A percentile compares a stretch with the other conserved stretches of the same genome.
Evolutionary conservation across 2,329 filamentous ascomycete genomes (phyloP).

Genomic region (Aphanocladium album): DNA sequence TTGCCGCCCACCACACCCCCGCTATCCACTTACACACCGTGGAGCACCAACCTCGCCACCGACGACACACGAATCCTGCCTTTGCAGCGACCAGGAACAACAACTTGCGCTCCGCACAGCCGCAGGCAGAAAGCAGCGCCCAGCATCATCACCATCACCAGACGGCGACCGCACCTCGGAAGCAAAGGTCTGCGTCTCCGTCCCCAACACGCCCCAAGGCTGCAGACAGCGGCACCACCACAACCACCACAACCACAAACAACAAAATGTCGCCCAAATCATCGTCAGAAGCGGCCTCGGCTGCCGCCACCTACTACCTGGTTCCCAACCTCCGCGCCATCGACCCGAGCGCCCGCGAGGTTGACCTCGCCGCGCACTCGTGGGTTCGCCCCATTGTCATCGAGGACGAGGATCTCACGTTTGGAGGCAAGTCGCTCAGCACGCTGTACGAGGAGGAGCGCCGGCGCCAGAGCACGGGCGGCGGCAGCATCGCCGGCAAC

Average conservation of each 20-base stretch:
- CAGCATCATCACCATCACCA: neutral
- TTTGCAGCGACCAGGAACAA: neutral
- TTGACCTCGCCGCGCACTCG: constrained; percentile 29
- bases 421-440: constrained; percentile 55
- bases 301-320: constrained; percentile 20
- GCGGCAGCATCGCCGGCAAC: constrained; percentile 34
- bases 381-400: constrained; percentile 54
- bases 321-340: constrained; percentile 29
- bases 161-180: neutral
- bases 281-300: neutral
- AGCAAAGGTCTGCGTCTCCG: neutral
- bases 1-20: too few relatives aligned
- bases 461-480: constrained; percentile 34
- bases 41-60: constrained; percentile 11
- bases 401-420: constrained; percentile 57
- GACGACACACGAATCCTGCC: constrained; percentile 1
- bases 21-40: constrained; percentile 11
- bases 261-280: constrained; percentile 7
- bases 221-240: neutral
- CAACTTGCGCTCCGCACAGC: neutral
- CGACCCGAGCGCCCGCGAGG: constrained; percentile 29
- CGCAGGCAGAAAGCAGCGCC: neutral
- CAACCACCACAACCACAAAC: neutral
- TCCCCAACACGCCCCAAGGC: neutral
- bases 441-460: constrained; percentile 58